Conservation (phyloP, 139 green algal genomes). For the Gonium pectorale region DNA sequence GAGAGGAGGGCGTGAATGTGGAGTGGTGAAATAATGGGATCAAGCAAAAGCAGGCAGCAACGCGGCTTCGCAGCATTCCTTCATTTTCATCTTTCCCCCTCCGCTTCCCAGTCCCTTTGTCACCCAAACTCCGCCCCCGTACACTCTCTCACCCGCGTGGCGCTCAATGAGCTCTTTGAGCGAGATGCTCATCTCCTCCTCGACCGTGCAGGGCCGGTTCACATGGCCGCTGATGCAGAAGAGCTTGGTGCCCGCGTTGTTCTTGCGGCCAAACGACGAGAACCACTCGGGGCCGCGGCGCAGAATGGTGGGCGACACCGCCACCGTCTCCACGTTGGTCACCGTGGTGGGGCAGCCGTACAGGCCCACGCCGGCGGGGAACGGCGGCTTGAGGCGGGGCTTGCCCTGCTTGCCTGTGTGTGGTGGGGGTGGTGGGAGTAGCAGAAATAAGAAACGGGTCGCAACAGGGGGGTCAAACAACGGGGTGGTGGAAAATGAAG, state of each 20-base stretch:
- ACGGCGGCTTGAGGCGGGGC: constrained; percentile 97
- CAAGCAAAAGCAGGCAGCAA: no score
- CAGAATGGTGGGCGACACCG: constrained; percentile 97
- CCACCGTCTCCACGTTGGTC: constrained; percentile 98
- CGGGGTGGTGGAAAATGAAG: no score
- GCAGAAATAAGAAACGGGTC: no score
- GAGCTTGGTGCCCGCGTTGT: constrained; percentile 99
- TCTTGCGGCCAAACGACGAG: constrained; percentile 93
- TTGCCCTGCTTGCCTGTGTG: constrained; percentile 77
- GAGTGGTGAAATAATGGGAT: no score
- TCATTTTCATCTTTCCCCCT: no score
- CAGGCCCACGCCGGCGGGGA: constrained; percentile 95
- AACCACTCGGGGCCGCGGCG: constrained; percentile 97
- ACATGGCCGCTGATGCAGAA: constrained; percentile 99
- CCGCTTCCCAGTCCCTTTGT: no score
- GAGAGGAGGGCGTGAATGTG: no score
- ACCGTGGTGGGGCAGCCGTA: constrained; percentile 98
- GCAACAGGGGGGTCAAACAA: not conserved
- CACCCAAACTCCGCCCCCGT: no score
- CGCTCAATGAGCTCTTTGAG: constrained; percentile 97
- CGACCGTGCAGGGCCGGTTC: constrained; percentile 97
- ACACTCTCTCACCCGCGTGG: constrained; percentile 82
- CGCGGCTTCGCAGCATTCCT: no score
- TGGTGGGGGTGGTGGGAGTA: no score
- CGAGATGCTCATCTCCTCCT: constrained; percentile 99